Evolutionary conservation across 495 filamentous ascomycete species (phyloP).

Genomic region (Aspergillus affinis): DNA sequence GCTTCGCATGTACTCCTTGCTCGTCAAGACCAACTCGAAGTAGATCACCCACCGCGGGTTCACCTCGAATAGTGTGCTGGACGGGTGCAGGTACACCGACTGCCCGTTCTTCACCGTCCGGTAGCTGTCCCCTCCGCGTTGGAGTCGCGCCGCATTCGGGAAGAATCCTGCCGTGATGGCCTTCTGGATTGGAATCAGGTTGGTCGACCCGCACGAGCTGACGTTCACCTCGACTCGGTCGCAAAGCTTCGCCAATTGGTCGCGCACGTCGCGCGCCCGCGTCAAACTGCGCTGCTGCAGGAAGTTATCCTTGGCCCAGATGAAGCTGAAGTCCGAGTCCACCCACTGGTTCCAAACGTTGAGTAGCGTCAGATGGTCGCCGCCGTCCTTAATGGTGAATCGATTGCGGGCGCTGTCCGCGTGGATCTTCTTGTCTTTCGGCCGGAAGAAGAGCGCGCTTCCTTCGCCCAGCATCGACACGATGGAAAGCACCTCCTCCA

Average conservation of each 20-base stretch:
- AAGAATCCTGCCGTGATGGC: conserved; percentile 93
- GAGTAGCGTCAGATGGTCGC: conserved; percentile 87
- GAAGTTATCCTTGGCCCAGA: conserved; percentile 94
- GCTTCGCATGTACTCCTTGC: conserved; percentile 90
- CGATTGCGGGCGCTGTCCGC: conserved; percentile 90
- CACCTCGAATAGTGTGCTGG: conserved; percentile 73
- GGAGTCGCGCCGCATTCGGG: conserved; percentile 84
- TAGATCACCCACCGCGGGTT: conserved; percentile 91
- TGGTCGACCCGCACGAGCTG: conserved; percentile 65
- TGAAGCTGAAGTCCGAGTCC: conserved; percentile 82
- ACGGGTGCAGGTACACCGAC: conserved; percentile 89
- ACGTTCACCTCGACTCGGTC: conserved; percentile 84
- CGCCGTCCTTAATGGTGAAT: conserved; percentile 90
- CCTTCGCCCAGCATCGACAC: conserved; percentile 92
- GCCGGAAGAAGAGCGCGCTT: conserved; percentile 87
- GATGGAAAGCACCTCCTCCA: conserved; percentile 92
- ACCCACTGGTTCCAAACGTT: conserved; percentile 98
- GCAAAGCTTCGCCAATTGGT: conserved; percentile 92
- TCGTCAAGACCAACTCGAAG: conserved; percentile 89
- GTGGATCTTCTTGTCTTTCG: conserved; percentile 96
- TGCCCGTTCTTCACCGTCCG: conserved; percentile 91
- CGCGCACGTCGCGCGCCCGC: conserved; percentile 86
- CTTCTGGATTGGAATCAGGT: conserved; percentile 77
- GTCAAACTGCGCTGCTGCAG: conserved; percentile 84
- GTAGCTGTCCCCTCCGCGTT: conserved; percentile 84